A percentile compares a stretch with the other conserved stretches of the same genome.
These are phyloP conservation scores for Mortierella sp. DNA, from an alignment of 371 early-diverging fungal species.

Conservation along the genomic window DNA sequence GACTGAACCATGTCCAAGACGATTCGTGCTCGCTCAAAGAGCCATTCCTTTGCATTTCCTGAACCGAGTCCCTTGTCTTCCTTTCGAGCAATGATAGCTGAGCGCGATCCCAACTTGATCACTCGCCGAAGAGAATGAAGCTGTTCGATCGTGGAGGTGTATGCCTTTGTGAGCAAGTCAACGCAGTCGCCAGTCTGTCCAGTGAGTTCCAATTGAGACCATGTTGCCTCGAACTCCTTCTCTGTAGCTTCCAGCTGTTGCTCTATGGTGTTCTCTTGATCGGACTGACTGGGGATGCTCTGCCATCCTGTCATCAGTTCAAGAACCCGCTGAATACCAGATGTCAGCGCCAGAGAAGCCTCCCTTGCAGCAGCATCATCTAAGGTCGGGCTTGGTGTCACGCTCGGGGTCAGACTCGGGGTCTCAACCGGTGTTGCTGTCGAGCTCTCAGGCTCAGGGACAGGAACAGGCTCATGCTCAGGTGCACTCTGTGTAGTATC, in stretches of 20 bases:
- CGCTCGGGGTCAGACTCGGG: not conserved
- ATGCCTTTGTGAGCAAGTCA: not conserved
- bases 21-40: conserved; percentile 37
- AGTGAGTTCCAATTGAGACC: not conserved
- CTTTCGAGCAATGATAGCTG: conserved; percentile 24
- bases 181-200: not conserved
- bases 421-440: not conserved
- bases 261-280: conserved; percentile 8
- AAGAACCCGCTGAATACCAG: conserved; percentile 12
- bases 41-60: conserved; percentile 43
- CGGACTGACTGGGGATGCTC: conserved; percentile 14
- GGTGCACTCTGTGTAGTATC: not conserved
- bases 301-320: conserved; percentile 30
- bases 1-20: conserved; percentile 17
- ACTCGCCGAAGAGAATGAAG: conserved; percentile 32
- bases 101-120: conserved; percentile 18
- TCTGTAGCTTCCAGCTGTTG: conserved; percentile 38
- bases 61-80: conserved; percentile 41
- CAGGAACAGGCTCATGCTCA: not conserved
- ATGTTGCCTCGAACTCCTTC: conserved; percentile 25
- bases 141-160: conserved; percentile 18
- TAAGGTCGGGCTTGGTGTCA: not conserved
- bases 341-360: not conserved
- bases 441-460: not conserved
- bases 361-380: not conserved